Conservation (phyloP, 1,139 yeast species). For the Wickerhamomyces sp. region DNA sequence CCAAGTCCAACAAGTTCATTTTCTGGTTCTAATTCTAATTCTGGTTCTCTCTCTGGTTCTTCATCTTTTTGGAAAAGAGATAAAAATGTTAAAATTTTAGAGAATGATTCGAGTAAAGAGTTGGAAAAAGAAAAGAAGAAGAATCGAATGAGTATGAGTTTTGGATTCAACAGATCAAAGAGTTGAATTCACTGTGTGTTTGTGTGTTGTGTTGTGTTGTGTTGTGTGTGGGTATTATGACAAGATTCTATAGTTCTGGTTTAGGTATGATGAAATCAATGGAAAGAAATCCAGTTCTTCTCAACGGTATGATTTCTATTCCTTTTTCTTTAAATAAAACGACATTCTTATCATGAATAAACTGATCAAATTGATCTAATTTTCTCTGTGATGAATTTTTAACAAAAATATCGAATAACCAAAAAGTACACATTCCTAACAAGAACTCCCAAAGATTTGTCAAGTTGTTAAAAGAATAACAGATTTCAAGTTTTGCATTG, state of each 20-base stretch:
- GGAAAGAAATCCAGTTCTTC: constrained; percentile 57
- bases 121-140: constrained; percentile 8
- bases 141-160: constrained; percentile 19
- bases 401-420: constrained; percentile 28
- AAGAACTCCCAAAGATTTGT: constrained; percentile 36
- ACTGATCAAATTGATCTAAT: constrained; percentile 39
- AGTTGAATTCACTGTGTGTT: neutral
- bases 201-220: no score
- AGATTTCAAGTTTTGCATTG: constrained; percentile 38
- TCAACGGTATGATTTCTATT: constrained; percentile 47
- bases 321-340: constrained; percentile 24
- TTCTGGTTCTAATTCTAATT: no score
- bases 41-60: no score
- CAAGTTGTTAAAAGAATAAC: constrained; percentile 35
- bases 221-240: no score
- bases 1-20: neutral
- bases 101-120: neutral
- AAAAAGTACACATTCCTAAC: constrained; percentile 45
- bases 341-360: constrained; percentile 39
- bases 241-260: neutral
- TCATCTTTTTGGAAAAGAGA: neutral
- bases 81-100: constrained; percentile 1
- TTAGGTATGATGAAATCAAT: constrained; percentile 27
- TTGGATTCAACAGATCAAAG: constrained; percentile 15
- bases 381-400: constrained; percentile 22